Base-by-base conservation (phyloP, 2,329 filamentous ascomycete species). In the Coccinonectria pachysandricola region DNA sequence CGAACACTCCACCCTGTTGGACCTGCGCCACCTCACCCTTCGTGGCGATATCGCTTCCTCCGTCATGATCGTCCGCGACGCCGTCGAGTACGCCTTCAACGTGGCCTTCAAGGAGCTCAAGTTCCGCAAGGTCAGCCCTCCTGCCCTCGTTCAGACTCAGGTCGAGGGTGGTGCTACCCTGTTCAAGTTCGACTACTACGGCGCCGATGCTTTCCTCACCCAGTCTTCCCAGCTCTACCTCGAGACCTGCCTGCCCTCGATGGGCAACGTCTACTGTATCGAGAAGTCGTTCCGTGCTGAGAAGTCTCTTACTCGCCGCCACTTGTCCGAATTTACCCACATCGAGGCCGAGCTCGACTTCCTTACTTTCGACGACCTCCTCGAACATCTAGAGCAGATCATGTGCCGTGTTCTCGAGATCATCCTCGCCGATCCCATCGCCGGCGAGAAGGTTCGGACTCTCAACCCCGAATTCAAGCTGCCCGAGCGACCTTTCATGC, bases 281-380 rank as follows among this genome's bases (percentile, higher is more conserved):
- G 87, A 94, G 59, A 94, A 94, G 57, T 96, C 88, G 2, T 98
- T 98, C 78, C 87, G 91, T 36, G 91, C 91, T 9, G 91, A 98
- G 60, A 95, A 95, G 63, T 88, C 80, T 6, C 68, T 96, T 31
- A 98, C 91, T 25, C 81, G 91, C 36, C 83, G 91, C 49, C 91
- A 98, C 55, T 62, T 98, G 46, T 83, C 85, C 24, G 91, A 98
- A 60, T 98, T 95, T 65, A 93, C 87, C 2, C 91, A 98, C 62
- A 73, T 98, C 42, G 91, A 98, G 62, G 88, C 79, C 32, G 91
- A 98, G 58, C 70, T 98, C 34, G 91, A 96, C 64, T 96, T 91
- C 54, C 93, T 98, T 62, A 74, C 72, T 43, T 98, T 98, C 51
- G 71, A 80, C 41, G 86, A 95, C 56, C 75, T 98, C 19, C 75